A percentile compares a stretch with the other conserved stretches of the same genome.
Conservation (phyloP, 805 yeast species). For the Phaffomyces thermotolerans region DNA sequence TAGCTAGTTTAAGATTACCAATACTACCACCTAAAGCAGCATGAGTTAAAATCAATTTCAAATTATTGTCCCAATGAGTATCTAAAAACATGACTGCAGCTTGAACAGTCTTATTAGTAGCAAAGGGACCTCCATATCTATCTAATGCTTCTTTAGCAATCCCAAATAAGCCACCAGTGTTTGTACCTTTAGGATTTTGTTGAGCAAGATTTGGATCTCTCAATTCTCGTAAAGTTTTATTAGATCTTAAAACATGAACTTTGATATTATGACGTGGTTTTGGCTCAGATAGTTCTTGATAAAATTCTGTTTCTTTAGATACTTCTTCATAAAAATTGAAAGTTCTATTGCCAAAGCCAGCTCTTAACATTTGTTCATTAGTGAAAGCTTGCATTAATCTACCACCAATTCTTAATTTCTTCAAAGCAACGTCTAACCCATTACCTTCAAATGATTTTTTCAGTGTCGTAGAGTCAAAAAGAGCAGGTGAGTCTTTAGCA, state of each 20-base stretch:
- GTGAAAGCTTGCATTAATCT: constrained; percentile 89
- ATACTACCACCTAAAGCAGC: constrained; percentile 94
- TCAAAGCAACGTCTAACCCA: constrained; percentile 59
- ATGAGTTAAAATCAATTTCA: constrained; percentile 64
- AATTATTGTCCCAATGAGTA: constrained; percentile 67
- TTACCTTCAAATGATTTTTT: constrained; percentile 49
- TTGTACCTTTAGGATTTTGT: constrained; percentile 66
- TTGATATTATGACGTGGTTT: constrained; percentile 55
- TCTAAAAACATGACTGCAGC: constrained; percentile 86
- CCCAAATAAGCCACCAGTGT: constrained; percentile 69
- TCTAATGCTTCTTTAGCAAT: constrained; percentile 72
- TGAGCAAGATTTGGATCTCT: constrained; percentile 80
- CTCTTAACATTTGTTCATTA: constrained; percentile 76
- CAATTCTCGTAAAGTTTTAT: constrained; percentile 61
- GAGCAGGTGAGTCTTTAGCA: constrained; percentile 66
- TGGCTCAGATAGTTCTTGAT: constrained; percentile 30
- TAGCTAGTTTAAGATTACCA: constrained; percentile 65
- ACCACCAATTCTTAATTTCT: constrained; percentile 73
- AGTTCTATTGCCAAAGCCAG: constrained; percentile 71
- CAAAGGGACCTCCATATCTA: constrained; percentile 48
- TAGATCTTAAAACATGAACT: constrained; percentile 67
- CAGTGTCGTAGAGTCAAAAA: constrained; percentile 62
- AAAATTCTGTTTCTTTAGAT: constrained; percentile 44
- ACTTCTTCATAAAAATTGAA: constrained; percentile 70
- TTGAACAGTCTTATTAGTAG: constrained; percentile 41